These are phyloP conservation scores for Pinus tabuliformis DNA, from an alignment of 75 land plant genomes.

Conservation along the genomic window DNA sequence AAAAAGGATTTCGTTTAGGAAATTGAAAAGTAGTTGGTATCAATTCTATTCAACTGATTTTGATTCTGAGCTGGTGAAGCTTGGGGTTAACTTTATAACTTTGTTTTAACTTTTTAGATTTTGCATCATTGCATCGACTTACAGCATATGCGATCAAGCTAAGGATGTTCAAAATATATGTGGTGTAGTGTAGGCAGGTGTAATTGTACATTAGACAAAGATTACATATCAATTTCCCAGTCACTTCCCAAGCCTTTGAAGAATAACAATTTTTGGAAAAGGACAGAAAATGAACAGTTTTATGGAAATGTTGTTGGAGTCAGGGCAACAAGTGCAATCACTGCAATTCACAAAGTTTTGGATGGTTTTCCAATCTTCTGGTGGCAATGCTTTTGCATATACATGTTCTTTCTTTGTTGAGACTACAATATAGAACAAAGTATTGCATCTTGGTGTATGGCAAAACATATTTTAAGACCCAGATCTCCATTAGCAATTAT, in stretches of 20 bases:
- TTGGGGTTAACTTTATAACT: background rate
- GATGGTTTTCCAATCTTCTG: conserved; percentile 61
- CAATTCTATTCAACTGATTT: background rate
- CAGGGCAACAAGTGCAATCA: conserved; percentile 2
- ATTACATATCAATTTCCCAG: background rate
- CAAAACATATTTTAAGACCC: background rate
- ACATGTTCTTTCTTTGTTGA: conserved; percentile 70
- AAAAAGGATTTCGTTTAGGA: conserved; percentile 25
- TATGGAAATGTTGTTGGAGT: conserved; percentile 63
- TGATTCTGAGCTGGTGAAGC: too few relatives aligned
- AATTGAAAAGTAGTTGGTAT: conserved; percentile 14
- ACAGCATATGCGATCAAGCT: background rate
- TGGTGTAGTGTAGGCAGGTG: background rate
- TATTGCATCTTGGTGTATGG: background rate
- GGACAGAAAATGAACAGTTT: conserved; percentile 52
- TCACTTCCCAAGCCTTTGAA: too few relatives aligned
- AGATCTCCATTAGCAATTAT: background rate
- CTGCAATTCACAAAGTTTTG: conserved; percentile 40
- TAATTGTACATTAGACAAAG: background rate
- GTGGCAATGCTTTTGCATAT: conserved; percentile 87
- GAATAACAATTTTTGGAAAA: background rate
- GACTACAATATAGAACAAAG: conserved; percentile 51
- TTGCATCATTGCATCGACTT: background rate
- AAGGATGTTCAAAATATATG: background rate
- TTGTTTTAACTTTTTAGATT: background rate